These are phyloP conservation scores for Acanthamoeba divionensis DNA, from an alignment of 208 protist genomes.

Conservation along the genomic window DNA sequence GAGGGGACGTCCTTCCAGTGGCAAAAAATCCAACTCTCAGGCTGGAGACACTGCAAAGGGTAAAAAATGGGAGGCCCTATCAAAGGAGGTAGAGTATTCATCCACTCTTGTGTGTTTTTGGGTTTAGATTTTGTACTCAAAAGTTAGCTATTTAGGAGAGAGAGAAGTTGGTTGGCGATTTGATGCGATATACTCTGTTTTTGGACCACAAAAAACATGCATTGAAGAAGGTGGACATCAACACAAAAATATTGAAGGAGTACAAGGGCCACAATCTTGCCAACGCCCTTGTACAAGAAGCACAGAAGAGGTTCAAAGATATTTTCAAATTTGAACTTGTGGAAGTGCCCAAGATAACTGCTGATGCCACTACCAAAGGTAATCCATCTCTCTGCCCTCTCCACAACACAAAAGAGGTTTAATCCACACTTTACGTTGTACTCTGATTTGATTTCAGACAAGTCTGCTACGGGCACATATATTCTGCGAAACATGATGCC, in stretches of 20 bases:
- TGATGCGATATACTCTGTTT: conserved; percentile 30
- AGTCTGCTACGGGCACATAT: not conserved
- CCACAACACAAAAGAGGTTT: not conserved
- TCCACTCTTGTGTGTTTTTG: too few species aligned
- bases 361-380: not conserved
- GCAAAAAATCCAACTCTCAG: too few species aligned
- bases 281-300: not conserved
- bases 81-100: too few species aligned
- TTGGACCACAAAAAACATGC: conserved; percentile 40
- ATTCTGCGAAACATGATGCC: not conserved
- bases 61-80: too few species aligned
- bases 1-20: too few species aligned
- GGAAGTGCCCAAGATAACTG: not conserved
- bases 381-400: not conserved
- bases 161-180: conserved; percentile 16
- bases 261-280: conserved; percentile 30
- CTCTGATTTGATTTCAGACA: not conserved
- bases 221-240: not conserved
- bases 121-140: too few species aligned
- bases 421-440: not conserved
- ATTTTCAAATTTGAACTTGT: conserved; percentile 38
- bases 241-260: not conserved
- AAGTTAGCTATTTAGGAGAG: too few species aligned
- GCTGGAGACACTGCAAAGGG: too few species aligned
- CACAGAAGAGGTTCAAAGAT: conserved; percentile 36